These are phyloP conservation scores for Thelephora ganbajun DNA, from an alignment of 768 basidiomycete genomes.

Conservation along the genomic window DNA sequence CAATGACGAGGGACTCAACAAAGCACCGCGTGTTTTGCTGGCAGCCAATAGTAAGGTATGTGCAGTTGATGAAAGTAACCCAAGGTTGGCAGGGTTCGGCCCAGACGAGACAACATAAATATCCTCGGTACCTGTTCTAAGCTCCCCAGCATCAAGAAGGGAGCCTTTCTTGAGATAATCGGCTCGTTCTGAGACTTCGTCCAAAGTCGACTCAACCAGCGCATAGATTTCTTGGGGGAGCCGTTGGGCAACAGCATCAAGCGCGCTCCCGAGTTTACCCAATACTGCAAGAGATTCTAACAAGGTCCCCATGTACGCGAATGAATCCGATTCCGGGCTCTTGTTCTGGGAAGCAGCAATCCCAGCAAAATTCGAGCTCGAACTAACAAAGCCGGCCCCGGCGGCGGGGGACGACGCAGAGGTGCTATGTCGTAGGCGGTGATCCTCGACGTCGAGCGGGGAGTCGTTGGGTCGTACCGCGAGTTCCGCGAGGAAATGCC, in stretches of 20 bases:
- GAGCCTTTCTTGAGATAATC: conserved; percentile 56
- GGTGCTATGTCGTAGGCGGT: conserved; percentile 15
- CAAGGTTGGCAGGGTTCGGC: not conserved
- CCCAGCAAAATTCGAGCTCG: not conserved
- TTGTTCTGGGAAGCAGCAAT: conserved; percentile 1
- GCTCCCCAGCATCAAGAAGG: conserved; percentile 17
- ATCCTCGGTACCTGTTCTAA: conserved; percentile 29
- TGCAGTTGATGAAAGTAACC: not conserved
- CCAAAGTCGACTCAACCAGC: conserved; percentile 75
- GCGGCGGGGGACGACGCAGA: not conserved
- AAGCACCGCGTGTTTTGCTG: conserved; percentile 11
- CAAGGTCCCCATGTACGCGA: conserved; percentile 83
- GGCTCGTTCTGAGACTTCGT: conserved; percentile 84
- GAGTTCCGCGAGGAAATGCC: conserved; percentile 50
- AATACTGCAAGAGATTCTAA: conserved; percentile 88
- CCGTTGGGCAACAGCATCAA: conserved; percentile 77
- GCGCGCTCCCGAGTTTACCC: conserved; percentile 70
- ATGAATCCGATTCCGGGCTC: conserved; percentile 89
- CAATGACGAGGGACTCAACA: conserved; percentile 36
- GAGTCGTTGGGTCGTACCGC: conserved; percentile 65
- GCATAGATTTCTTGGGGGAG: conserved; percentile 72
- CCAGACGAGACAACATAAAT: conserved; percentile 34
- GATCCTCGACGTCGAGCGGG: conserved; percentile 47
- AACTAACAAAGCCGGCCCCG: not conserved
- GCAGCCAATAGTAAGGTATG: not conserved